Conservation (phyloP, 2,329 filamentous ascomycete species). For the Plenodomus lindquistii region DNA sequence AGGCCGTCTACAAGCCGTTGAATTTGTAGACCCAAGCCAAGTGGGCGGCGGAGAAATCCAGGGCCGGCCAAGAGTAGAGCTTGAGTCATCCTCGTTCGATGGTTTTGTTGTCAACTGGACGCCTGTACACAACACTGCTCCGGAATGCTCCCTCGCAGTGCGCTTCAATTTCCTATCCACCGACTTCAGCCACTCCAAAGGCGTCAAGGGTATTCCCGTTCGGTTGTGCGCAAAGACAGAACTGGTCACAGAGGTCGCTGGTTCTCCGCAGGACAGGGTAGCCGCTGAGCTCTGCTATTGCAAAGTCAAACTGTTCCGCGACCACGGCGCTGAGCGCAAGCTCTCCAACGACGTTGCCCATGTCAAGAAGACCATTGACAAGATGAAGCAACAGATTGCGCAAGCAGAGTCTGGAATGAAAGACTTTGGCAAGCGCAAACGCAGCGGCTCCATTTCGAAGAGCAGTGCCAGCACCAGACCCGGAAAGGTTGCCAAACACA, state of each 20-base stretch:
- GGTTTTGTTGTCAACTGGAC: constrained; percentile 93
- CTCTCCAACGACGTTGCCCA: constrained; percentile 92
- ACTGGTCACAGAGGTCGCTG: constrained; percentile 59
- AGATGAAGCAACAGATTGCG: constrained; percentile 88
- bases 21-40: constrained; percentile 76
- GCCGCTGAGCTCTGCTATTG: constrained; percentile 82
- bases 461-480: constrained; percentile 60
- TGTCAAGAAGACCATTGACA: constrained; percentile 95
- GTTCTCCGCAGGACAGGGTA: constrained; percentile 47
- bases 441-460: constrained; percentile 57
- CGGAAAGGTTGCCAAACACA: constrained; percentile 87
- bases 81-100: constrained; percentile 76
- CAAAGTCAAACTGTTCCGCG: constrained; percentile 95
- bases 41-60: constrained; percentile 56
- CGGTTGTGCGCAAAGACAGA: constrained; percentile 90
- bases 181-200: constrained; percentile 98
- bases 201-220: constrained; percentile 96
- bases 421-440: constrained; percentile 64
- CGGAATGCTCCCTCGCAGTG: constrained; percentile 85
- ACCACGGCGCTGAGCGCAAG: constrained; percentile 94
- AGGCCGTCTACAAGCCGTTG: constrained; percentile 89
- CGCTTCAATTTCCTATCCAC: constrained; percentile 98
- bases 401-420: constrained; percentile 68
- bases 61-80: constrained; percentile 52
- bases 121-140: constrained; percentile 63